phyloP scores from a whole-genome alignment of 2,329 filamentous ascomycete species.

The Alternaria longipes region DNA sequence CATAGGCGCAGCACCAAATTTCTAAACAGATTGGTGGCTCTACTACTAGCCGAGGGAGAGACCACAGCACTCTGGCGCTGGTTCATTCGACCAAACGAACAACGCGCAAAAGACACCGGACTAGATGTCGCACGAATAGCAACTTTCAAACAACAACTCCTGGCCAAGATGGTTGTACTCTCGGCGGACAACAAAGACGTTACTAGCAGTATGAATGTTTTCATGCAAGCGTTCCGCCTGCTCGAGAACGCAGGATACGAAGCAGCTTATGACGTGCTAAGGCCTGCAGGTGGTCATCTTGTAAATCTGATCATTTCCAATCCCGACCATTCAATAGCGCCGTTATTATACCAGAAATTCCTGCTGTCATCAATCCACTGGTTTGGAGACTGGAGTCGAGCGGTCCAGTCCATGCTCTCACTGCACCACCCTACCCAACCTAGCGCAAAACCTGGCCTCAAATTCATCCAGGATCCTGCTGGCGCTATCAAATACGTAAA shows the following conservation, averaged over 20 bases:
- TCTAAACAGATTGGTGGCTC: conserved; percentile 29
- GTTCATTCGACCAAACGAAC: conserved; percentile 32
- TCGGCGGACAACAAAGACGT: conserved; percentile 22
- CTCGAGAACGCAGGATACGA: conserved; percentile 20
- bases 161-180: conserved; percentile 35
- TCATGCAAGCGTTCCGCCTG: conserved; percentile 36
- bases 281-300: conserved; percentile 35
- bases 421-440: conserved; percentile 40
- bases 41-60: conserved; percentile 36
- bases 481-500: conserved; percentile 26
- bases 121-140: conserved; percentile 19
- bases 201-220: conserved; percentile 31
- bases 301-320: conserved; percentile 36
- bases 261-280: conserved; percentile 22
- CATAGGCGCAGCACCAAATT: conserved; percentile 18
- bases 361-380: conserved; percentile 30
- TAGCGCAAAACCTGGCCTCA: conserved; percentile 31
- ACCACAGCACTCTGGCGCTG: conserved; percentile 40
- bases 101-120: conserved; percentile 30
- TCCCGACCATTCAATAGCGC: conserved; percentile 11
- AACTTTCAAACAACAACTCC: conserved; percentile 33
- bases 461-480: conserved; percentile 34
- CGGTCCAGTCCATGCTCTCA: conserved; percentile 40
- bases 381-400: conserved; percentile 33
- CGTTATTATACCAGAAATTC: conserved; percentile 40